Base-by-base conservation (phyloP, 1,284 basidiomycete species). In the Trametes sp. region DNA sequence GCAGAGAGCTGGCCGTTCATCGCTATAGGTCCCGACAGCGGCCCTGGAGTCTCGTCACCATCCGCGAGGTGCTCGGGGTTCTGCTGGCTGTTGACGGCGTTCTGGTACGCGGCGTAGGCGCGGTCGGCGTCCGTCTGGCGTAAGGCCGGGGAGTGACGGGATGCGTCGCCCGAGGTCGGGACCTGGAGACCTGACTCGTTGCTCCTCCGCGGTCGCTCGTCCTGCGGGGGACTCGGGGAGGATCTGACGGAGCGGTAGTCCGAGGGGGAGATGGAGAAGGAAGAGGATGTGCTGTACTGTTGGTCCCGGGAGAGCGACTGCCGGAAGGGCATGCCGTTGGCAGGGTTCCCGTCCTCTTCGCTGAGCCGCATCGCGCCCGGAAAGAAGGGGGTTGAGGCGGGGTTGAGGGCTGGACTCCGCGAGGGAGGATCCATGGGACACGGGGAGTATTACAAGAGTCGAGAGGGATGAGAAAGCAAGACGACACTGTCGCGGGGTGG, bases 321-420 rank as follows among this genome's bases (percentile, higher is more conserved):
- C 58, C 77, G 76, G 70, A 84, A 83, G 58, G 77, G 78, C 48
- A 83, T 72, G 62, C 76, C 78, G 70, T n/a, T n/a, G n/a, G n/a
- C n/a, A n/a, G 72, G 77, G 57, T 60, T 69, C 52, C 76, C 78
- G 55, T 86, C 85, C 57, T 87, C 84, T 63, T 88, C 87, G 69
- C 73, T 78, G 69, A 79, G 72, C 69, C 86, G 86, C 71, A 84
- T 75, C 72, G 80, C 82, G 58, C 87, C 88, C 65, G 92, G 91
- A 75, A 92, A 92, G 83, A 93, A 93, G 54, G 92, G 92, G 74
- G 87, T 87, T 61, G 91, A 93, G 66, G 90, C 83, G 68, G 91
- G 91, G 76, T 93, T 92, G 70, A 93, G 80, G 61, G 87, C 82
- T 71, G 84, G 87, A 72, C 87, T 89, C 82, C 85, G 87, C 62